A percentile compares a stretch with the other conserved stretches of the same genome.
These are phyloP conservation scores for Saccharomyces paradoxus DNA, from an alignment of 805 yeast species.

Conservation along the genomic window DNA sequence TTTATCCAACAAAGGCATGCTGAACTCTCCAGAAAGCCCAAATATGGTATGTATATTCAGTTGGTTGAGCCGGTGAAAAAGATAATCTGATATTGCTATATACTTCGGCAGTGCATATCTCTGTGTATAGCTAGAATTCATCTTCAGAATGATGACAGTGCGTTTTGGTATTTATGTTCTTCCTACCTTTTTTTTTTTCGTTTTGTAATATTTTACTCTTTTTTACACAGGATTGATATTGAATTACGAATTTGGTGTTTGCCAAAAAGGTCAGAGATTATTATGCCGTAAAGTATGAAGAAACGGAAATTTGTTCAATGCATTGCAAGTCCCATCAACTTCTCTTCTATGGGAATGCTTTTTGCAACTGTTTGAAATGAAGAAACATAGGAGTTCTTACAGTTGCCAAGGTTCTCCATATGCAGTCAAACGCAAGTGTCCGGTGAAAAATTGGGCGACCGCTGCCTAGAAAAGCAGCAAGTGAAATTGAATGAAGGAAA, in stretches of 20 bases:
- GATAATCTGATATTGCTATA: constrained; percentile 51
- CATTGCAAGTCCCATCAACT: not conserved
- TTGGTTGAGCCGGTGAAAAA: constrained; percentile 48
- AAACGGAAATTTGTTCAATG: not conserved
- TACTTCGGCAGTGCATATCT: constrained; percentile 6
- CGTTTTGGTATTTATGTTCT: not conserved
- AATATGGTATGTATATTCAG: constrained; percentile 46
- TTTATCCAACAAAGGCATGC: constrained; percentile 54
- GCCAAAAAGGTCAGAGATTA: not conserved
- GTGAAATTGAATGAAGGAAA: not conserved
- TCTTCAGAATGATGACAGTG: not conserved
- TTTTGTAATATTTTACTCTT: not conserved
- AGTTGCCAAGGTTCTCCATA: not conserved
- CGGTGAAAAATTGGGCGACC: not conserved
- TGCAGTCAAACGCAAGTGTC: not conserved
- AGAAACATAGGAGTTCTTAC: not conserved
- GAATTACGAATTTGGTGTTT: not conserved
- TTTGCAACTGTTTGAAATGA: not conserved
- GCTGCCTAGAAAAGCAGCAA: not conserved
- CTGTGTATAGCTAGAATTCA: constrained; percentile 1
- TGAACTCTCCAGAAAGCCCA: constrained; percentile 69
- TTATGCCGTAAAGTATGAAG: not conserved
- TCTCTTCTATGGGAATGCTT: not conserved
- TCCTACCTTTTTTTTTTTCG: not conserved
- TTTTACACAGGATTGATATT: not conserved